A percentile compares a stretch with the other conserved stretches of the same genome.
These are phyloP conservation scores for Daphne laureola DNA, from an alignment of 441 rosid genomes.

Conservation along the genomic window DNA sequence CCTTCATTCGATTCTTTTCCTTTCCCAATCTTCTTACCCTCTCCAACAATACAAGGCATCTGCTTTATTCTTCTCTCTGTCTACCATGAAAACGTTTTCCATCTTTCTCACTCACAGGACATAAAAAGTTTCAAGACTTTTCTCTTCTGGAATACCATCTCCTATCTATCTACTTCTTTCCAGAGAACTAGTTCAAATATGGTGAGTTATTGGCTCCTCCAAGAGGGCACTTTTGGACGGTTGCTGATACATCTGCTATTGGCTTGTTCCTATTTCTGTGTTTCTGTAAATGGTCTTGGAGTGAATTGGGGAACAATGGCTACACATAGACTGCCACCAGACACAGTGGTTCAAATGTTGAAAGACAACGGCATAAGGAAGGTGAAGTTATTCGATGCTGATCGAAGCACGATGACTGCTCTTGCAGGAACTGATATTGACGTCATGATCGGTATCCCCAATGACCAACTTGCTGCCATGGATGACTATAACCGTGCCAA, in stretches of 20 bases:
- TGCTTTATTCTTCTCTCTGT: too few species aligned
- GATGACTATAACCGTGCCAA: slow-evolving; percentile 51
- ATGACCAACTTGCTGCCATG: slow-evolving; percentile 67
- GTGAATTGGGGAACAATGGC: slow-evolving; percentile 97
- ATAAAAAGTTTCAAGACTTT: too few species aligned
- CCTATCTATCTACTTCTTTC: too few species aligned
- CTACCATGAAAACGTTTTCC: too few species aligned
- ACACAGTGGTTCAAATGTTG: slow-evolving; percentile 67
- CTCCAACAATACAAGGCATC: too few species aligned
- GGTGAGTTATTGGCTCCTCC: slow-evolving; percentile 24
- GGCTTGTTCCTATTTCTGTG: slow-evolving; percentile 15
- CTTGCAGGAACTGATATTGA: slow-evolving; percentile 74
- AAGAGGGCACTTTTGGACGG: slow-evolving; percentile 10
- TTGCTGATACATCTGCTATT: slow-evolving; percentile 22
- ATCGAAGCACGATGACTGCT: slow-evolving; percentile 54
- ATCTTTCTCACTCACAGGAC: too few species aligned
- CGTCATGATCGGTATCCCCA: slow-evolving; percentile 96
- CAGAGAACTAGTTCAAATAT: slow-evolving; percentile 11
- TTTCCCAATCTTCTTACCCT: too few species aligned
- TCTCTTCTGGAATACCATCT: too few species aligned
- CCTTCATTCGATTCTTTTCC: too few species aligned
- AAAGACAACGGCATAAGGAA: slow-evolving; percentile 71
- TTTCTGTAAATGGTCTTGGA: slow-evolving; percentile 47
- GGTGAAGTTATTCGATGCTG: slow-evolving; percentile 92
- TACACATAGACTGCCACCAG: slow-evolving; percentile 52